phyloP scores from a whole-genome alignment of 228 moss, liverwort and hornwort genomes.

The Sphagnum fallax region DNA sequence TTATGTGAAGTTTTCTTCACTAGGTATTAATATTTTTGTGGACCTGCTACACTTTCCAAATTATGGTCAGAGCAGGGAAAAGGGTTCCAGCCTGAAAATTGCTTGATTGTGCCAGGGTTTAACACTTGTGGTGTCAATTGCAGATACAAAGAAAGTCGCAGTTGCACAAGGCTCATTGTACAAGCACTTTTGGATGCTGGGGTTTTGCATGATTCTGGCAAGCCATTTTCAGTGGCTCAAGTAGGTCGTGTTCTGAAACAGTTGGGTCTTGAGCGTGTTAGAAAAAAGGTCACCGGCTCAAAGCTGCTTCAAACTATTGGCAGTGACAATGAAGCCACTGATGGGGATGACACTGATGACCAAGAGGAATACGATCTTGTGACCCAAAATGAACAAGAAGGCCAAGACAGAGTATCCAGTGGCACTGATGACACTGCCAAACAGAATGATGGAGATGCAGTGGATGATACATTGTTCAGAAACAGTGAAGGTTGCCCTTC shows the following conservation, averaged over 20 bases:
- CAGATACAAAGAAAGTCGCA: conserved; percentile 53
- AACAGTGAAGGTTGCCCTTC: too few relatives aligned
- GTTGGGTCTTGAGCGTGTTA: conserved; percentile 35
- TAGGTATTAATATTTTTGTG: too few relatives aligned
- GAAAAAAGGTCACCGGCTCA: conserved; percentile 12
- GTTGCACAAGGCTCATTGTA: conserved; percentile 35
- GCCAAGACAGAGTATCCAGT: not conserved
- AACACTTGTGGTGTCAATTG: not conserved
- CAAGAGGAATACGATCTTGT: not conserved
- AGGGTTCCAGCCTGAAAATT: not conserved
- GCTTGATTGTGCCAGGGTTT: not conserved
- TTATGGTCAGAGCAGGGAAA: not conserved
- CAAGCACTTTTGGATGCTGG: conserved; percentile 42
- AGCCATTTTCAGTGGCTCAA: conserved; percentile 52
- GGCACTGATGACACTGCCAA: not conserved
- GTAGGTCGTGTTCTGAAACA: conserved; percentile 49
- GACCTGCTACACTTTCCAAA: too few relatives aligned
- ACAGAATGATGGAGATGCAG: not conserved
- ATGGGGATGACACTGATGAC: conserved; percentile 4
- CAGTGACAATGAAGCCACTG: conserved; percentile 8
- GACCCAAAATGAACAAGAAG: too few relatives aligned
- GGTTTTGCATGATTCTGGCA: conserved; percentile 43
- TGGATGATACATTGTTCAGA: too few relatives aligned
- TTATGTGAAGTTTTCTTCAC: not conserved
- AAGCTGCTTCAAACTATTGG: conserved; percentile 12